These are phyloP conservation scores for Zygosaccharomyces gambellarensis DNA, from an alignment of 805 yeast species.

Conservation along the genomic window DNA sequence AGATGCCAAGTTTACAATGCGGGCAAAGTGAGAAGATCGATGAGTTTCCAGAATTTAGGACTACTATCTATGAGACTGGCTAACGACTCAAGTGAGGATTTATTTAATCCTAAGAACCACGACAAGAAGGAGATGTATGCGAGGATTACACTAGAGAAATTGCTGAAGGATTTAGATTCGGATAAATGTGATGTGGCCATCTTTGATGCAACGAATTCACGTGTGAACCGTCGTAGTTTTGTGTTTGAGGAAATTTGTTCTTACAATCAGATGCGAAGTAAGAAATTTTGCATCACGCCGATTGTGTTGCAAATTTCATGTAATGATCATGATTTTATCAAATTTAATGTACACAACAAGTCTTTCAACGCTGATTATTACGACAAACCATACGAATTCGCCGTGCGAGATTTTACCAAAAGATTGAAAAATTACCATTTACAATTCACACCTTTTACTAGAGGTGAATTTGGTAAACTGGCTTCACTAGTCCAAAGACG, in stretches of 20 bases:
- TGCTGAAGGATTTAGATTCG: slow-evolving; percentile 40
- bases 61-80: slow-evolving; percentile 24
- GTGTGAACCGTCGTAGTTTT: slow-evolving; percentile 39
- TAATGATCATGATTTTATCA: slow-evolving; percentile 45
- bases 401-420: slow-evolving; percentile 55
- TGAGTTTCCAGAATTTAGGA: slow-evolving; percentile 33
- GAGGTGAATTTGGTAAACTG: slow-evolving; percentile 20
- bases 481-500: slow-evolving; percentile 11
- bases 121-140: slow-evolving; percentile 49
- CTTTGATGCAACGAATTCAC: slow-evolving; percentile 59
- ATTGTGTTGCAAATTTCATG: slow-evolving; percentile 58
- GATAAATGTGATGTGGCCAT: slow-evolving; percentile 49
- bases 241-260: slow-evolving; percentile 24
- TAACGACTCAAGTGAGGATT: slow-evolving; percentile 36
- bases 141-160: slow-evolving; percentile 43
- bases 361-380: slow-evolving; percentile 58
- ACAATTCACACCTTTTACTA: slow-evolving; percentile 29
- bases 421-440: slow-evolving; percentile 48
- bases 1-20: slow-evolving; percentile 58
- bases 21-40: slow-evolving; percentile 63
- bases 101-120: slow-evolving; percentile 40
- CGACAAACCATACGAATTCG: slow-evolving; percentile 45
- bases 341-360: slow-evolving; percentile 61
- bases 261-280: slow-evolving; percentile 15
- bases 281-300: slow-evolving; percentile 39